Percentiles rank a stretch among this genome's conserved stretches.
phyloP scores from a whole-genome alignment of 768 basidiomycete species.

The Boletus vermiculosoides region DNA sequence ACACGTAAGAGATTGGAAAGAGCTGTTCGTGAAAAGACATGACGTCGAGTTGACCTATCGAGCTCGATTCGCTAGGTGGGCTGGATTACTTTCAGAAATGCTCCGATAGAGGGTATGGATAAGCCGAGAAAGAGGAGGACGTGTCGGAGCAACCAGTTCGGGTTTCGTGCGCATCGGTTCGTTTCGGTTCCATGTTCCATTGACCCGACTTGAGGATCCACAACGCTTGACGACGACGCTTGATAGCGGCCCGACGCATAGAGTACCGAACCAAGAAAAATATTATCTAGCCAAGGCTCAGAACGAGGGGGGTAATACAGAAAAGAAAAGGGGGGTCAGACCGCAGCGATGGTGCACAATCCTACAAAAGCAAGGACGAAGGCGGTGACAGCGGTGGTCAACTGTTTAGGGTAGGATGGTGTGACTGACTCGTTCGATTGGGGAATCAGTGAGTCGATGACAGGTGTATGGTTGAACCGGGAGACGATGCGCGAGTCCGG shows the following conservation, averaged over 20 bases:
- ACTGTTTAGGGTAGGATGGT: constrained; percentile 1
- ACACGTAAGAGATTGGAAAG: background rate
- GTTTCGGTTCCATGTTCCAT: constrained; percentile 22
- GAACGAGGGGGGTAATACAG: background rate
- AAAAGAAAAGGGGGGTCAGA: constrained; percentile 1
- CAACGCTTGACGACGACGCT: constrained; percentile 26
- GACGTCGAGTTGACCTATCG: background rate
- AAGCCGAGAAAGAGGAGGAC: constrained; percentile 15
- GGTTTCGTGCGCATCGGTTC: constrained; percentile 3
- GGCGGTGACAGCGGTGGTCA: background rate
- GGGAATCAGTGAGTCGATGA: constrained; percentile 16
- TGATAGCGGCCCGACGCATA: constrained; percentile 16
- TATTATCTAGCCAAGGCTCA: constrained; percentile 9
- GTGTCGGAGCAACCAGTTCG: constrained; percentile 13
- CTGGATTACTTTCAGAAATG: constrained; percentile 1
- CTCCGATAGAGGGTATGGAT: constrained; percentile 19
- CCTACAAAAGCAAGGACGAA: background rate
- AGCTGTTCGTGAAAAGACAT: background rate
- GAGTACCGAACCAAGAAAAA: constrained; percentile 15
- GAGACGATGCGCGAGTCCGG: background rate
- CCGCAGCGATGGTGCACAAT: constrained; percentile 6
- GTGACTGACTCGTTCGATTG: background rate
- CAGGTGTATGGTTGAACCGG: background rate
- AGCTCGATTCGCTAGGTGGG: background rate
- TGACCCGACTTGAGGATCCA: constrained; percentile 23